Conservation (phyloP, 352 stramenopile species). For the Aphanomyces stellatus region DNA sequence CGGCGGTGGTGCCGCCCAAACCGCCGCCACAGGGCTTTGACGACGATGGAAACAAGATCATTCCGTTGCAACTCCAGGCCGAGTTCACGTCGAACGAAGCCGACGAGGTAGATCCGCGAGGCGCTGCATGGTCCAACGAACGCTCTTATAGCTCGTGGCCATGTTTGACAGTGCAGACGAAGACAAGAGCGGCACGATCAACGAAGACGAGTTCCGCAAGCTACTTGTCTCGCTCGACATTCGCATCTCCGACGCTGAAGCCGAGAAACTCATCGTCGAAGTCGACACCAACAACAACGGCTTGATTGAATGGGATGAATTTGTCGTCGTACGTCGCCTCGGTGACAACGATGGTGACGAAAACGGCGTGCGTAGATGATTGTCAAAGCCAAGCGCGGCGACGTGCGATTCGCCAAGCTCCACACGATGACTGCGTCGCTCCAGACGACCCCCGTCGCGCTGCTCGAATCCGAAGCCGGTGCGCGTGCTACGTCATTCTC, state of each 20-base stretch:
- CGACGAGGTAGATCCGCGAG: slow-evolving; percentile 28
- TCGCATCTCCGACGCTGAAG: slow-evolving; percentile 37
- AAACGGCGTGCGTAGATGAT: too few species aligned
- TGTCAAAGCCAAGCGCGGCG: slow-evolving; percentile 31
- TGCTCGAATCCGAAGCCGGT: slow-evolving; percentile 53
- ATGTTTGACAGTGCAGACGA: slow-evolving; percentile 52
- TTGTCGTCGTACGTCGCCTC: slow-evolving; percentile 49
- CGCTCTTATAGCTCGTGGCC: slow-evolving; percentile 25
- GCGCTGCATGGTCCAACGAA: neutral
- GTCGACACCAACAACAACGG: slow-evolving; percentile 56
- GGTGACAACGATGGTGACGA: neutral
- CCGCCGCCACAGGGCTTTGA: neutral
- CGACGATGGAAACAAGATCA: slow-evolving; percentile 1
- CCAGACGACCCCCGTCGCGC: slow-evolving; percentile 47
- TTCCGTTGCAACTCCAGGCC: slow-evolving; percentile 31
- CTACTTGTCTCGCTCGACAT: slow-evolving; percentile 45
- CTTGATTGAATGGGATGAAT: slow-evolving; percentile 49
- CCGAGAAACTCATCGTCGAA: slow-evolving; percentile 35
- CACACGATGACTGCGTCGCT: slow-evolving; percentile 38
- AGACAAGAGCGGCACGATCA: slow-evolving; percentile 47
- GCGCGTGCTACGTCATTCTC: too few species aligned
- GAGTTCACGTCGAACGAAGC: slow-evolving; percentile 39
- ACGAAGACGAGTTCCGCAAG: slow-evolving; percentile 52
- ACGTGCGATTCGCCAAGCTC: slow-evolving; percentile 37
- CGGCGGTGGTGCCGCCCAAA: neutral